Percentiles rank a stretch among this genome's conserved stretches.
Evolutionary conservation across 1,139 yeast species (phyloP).

Genomic region (Yamadazyma membranifaciens): DNA sequence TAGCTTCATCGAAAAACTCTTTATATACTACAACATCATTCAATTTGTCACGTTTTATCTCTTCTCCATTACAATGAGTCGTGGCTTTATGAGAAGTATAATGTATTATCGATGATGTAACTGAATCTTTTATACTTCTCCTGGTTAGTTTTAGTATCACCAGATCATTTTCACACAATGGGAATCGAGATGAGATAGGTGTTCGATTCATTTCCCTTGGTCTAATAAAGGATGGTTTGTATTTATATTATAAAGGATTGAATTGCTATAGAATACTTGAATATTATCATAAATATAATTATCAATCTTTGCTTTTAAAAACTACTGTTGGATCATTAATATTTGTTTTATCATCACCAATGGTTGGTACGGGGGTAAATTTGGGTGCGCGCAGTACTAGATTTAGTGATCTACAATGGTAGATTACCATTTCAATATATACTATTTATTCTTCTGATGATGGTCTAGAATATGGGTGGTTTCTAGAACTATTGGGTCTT

Average conservation of each 20-base stretch:
- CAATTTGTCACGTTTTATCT: not conserved
- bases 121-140: conserved; percentile 2
- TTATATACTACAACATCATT: conserved; percentile 1
- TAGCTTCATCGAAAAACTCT: conserved; percentile 2
- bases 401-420: not conserved
- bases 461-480: conserved; percentile 32
- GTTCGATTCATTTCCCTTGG: not conserved
- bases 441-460: conserved; percentile 7
- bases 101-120: conserved; percentile 2
- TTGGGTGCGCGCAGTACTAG: too few species aligned
- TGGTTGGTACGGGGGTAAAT: too few species aligned
- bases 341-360: too few species aligned
- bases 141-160: conserved; percentile 8
- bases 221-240: too few species aligned
- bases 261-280: too few species aligned
- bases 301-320: too few species aligned
- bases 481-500: conserved; percentile 16
- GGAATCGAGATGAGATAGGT: conserved; percentile 9
- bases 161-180: conserved; percentile 9
- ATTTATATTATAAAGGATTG: too few species aligned
- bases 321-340: too few species aligned
- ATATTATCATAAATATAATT: too few species aligned
- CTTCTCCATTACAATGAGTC: not conserved
- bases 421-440: not conserved
- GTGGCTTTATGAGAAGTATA: conserved; percentile 1